These are phyloP conservation scores for Yamadazyma dendronema DNA, from an alignment of 1,139 yeast species.

Conservation along the genomic window DNA sequence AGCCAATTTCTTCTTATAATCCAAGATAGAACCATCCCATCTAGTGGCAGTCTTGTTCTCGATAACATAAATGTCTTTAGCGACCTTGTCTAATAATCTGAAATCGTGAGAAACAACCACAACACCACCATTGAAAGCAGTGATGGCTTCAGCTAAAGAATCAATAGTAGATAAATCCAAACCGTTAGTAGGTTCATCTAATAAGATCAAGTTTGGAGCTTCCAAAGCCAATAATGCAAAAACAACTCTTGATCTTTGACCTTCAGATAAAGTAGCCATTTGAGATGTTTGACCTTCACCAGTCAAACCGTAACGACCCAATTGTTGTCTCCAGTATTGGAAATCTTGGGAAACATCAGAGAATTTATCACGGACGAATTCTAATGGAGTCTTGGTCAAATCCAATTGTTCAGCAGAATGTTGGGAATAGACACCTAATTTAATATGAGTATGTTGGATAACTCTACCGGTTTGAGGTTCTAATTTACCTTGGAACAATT, in stretches of 20 bases:
- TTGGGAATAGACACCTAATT: slow-evolving; percentile 98
- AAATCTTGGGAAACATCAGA: slow-evolving; percentile 88
- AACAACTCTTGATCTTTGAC: slow-evolving; percentile 98
- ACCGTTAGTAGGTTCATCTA: slow-evolving; percentile 99
- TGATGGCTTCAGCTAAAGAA: slow-evolving; percentile 94
- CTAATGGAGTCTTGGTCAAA: slow-evolving; percentile 89
- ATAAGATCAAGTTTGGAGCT: slow-evolving; percentile 87
- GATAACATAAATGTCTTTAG: slow-evolving; percentile 94
- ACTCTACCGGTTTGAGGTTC: slow-evolving; percentile 92
- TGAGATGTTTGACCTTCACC: slow-evolving; percentile 99
- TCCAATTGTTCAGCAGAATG: slow-evolving; percentile 98
- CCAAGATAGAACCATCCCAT: slow-evolving; percentile 92
- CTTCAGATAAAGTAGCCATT: slow-evolving; percentile 98
- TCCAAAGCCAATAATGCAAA: slow-evolving; percentile 95
- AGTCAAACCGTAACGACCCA: slow-evolving; percentile 97
- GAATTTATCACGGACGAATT: slow-evolving; percentile 94
- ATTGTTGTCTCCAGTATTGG: slow-evolving; percentile 99
- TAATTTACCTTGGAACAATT: slow-evolving; percentile 93
- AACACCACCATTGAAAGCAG: slow-evolving; percentile 95
- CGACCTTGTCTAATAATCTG: slow-evolving; percentile 95
- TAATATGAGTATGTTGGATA: slow-evolving; percentile 94
- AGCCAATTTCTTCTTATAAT: slow-evolving; percentile 92
- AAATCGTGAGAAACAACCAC: slow-evolving; percentile 99
- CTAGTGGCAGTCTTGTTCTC: slow-evolving; percentile 92
- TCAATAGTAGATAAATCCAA: slow-evolving; percentile 97